Evolutionary conservation across 2,329 filamentous ascomycete genomes (phyloP).

Genomic region (Calycina herbarum): DNA sequence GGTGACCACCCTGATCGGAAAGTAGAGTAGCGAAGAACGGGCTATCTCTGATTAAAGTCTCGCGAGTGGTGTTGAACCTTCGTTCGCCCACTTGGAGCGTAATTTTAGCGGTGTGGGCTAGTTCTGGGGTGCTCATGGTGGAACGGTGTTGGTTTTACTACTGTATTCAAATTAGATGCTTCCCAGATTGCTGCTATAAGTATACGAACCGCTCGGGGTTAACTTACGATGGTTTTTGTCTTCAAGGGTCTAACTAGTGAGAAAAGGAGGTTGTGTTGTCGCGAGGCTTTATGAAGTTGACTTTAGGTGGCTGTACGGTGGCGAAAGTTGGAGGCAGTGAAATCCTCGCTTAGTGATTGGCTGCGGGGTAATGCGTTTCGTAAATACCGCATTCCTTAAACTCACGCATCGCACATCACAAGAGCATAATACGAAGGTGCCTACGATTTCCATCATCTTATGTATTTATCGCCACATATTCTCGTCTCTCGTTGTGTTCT

Average conservation of each 20-base stretch:
- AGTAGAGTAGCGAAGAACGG: constrained; percentile 19
- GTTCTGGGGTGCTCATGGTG: neutral
- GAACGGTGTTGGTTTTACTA: neutral
- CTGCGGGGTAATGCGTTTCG: constrained; percentile 2
- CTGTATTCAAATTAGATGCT: neutral
- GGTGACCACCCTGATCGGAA: constrained; percentile 29
- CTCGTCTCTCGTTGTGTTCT: no score
- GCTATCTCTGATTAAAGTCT: constrained; percentile 7
- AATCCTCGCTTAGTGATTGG: constrained; percentile 6
- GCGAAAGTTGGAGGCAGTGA: neutral
- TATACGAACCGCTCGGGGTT: neutral
- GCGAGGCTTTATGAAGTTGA: constrained; percentile 2
- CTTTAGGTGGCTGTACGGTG: neutral
- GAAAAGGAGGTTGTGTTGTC: neutral
- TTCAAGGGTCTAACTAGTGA: neutral
- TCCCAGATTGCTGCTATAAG: no score
- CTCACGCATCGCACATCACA: no score
- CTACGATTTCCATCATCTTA: no score
- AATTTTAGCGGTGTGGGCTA: neutral
- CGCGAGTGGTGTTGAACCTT: constrained; percentile 5
- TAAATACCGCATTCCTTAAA: no score
- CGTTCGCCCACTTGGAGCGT: constrained; percentile 11
- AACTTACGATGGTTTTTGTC: neutral
- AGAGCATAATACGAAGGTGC: no score
- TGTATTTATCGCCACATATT: no score